Evolutionary conservation across 2,329 filamentous ascomycete species (phyloP), one percentile per base, ranked within the genome.

Genomic region (Cordyceps cateniannulata): DNA sequence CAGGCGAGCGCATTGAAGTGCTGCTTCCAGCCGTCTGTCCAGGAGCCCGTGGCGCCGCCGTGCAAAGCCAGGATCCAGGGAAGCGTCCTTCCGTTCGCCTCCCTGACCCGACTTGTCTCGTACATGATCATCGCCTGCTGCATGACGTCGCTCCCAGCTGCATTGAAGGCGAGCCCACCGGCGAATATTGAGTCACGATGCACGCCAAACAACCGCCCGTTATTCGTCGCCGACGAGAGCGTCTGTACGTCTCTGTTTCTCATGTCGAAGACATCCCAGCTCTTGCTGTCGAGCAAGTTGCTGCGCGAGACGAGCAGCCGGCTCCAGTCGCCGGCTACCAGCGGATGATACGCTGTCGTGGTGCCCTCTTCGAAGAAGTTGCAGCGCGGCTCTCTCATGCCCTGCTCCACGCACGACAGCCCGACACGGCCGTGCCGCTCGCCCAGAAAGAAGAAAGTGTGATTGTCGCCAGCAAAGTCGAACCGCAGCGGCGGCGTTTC

Each of bases 1-100:
- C 82, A 86, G 3, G 82, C 72, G 1, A 79, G 78, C 1, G 77
- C 73, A 63, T 85, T 85, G 78, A 78, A 82, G 64, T 68, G 73
- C 57, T 66, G 76, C 72, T 64, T 77, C 82, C 82, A 85, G 53
- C 74, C 71, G 63, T 85, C 81, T n/a, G 73, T 74, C 79, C 79
- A 83, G 2, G 80, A 73, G 3, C 70, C 69, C 59, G 77, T 77
- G 0, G 83, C 75, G 0, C 72, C 73, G 10, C 72, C 76, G 35
- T 77, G 75, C 12, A 76, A 69, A 18, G 73, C 63, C 3, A 79
- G 48, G 0, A 73, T 69, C 59, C 77, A 66, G 2, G 76, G 77
- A 20, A 76, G 75, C 54, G 69, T 73, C 60, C 69, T 71, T 6
- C 5, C 63, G 10, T 40, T 69, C 62, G 52, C 70, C 70, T 3